Base-by-base conservation (phyloP, 768 basidiomycete species). In the Lanmaoa rubissima region DNA sequence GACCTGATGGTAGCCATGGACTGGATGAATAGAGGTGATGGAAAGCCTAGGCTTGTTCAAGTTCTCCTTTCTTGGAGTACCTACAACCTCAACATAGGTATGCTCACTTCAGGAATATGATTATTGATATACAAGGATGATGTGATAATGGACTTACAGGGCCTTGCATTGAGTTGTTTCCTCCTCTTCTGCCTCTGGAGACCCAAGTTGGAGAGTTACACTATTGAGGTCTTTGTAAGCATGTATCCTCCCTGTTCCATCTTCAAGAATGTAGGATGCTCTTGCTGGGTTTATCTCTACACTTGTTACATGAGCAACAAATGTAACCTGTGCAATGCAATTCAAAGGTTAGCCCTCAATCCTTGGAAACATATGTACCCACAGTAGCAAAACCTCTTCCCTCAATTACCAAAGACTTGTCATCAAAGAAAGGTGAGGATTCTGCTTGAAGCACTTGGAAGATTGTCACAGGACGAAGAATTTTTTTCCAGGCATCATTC, bases 381-480 rank as follows among this genome's bases (percentile, higher is more conserved):
- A 67, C 65, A 38, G 2, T 0, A 41, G 16, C 62, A 28, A 78
- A 66, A 32, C 78, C 73, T 19, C 65, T 68, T 5, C 74, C 78
- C 54, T 82, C 83, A 40, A 85, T 76, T 9, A 65, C 63, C 64
- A 81, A 79, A 38, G 77, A 75, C 0, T 75, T 74, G 40, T 76
- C 76, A 1, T 72, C 64, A 53, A 79, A 74, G 5, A 71, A 61
- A 58, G 61, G 53, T 26, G 54, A 58, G 26, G 72, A 70, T n/a
- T 65, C 58, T 5, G 83, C 82, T n/a, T 69, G 61, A 31, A 74
- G 61, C 17, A 86, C 55, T 62, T 87, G 86, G 31, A 75, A 76
- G 32, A 87, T 75, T 8, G 83, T 86, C 3, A 82, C 74, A 1
- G 87, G 84, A 39, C 80, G 74, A 21, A 77, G 65, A 1, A 51